Evolutionary conservation across 331 rosid species (phyloP).

Genomic region (Telfairia occidentalis): DNA sequence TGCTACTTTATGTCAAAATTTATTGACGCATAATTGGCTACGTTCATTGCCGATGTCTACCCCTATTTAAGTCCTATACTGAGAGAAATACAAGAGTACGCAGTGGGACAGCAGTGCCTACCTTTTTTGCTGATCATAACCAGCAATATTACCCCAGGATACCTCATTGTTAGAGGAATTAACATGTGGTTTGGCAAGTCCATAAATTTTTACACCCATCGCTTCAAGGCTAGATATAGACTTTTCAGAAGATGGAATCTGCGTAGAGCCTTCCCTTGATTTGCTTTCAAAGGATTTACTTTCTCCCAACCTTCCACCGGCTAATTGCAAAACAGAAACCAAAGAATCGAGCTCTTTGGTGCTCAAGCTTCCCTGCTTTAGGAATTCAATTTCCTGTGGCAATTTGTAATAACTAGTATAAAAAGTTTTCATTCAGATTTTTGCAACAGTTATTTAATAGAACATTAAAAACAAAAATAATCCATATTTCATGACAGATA

Average conservation of each 20-base stretch:
- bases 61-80: not conserved
- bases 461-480: conserved; percentile 17
- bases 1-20: not conserved
- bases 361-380: conserved; percentile 59
- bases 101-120: conserved; percentile 16
- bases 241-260: conserved; percentile 45
- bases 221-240: conserved; percentile 65
- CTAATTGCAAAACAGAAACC: conserved; percentile 58
- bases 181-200: conserved; percentile 36
- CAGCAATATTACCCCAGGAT: conserved; percentile 90
- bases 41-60: not conserved
- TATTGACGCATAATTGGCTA: not conserved
- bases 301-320: conserved; percentile 49
- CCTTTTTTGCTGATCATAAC: conserved; percentile 82
- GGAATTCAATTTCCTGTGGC: conserved; percentile 78
- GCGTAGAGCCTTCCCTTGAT: conserved; percentile 32
- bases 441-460: not conserved
- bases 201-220: conserved; percentile 77
- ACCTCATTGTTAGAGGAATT: conserved; percentile 33
- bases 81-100: not conserved
- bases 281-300: conserved; percentile 29
- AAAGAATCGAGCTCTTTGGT: conserved; percentile 69
- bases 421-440: not conserved
- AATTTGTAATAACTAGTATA: conserved; percentile 12
- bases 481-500: not conserved